phyloP scores from a whole-genome alignment of 352 stramenopile genomes.

The Blastocystis sp. region DNA sequence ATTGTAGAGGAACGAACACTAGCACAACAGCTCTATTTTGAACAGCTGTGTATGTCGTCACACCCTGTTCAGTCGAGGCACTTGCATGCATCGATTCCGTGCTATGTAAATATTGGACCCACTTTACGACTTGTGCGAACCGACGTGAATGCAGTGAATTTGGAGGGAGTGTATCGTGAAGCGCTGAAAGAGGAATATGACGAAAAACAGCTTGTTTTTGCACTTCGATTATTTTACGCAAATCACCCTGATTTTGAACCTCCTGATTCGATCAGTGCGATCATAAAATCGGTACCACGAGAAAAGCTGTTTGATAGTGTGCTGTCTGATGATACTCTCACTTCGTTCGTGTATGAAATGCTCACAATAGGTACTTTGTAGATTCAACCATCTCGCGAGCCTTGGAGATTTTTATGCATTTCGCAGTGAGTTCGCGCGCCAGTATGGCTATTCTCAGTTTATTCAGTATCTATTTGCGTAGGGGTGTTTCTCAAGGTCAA shows the following conservation, averaged over 20 bases:
- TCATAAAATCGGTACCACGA: background rate
- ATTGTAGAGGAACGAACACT: background rate
- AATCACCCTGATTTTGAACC: background rate
- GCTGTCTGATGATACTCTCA: background rate
- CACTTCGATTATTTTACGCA: background rate
- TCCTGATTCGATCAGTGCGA: background rate
- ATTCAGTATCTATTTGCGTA: slow-evolving; percentile 28
- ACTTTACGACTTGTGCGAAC: slow-evolving; percentile 4
- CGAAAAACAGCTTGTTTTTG: slow-evolving; percentile 10
- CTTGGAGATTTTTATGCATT: background rate
- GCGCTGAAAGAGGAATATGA: background rate
- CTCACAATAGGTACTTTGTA: background rate
- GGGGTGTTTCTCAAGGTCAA: background rate
- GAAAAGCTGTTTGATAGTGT: background rate
- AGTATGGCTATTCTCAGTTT: slow-evolving; percentile 32
- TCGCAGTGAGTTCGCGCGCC: slow-evolving; percentile 13
- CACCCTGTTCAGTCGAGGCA: background rate
- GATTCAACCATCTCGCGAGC: background rate
- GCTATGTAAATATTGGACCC: background rate
- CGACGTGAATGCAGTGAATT: background rate
- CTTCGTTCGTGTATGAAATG: background rate
- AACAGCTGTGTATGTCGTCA: background rate
- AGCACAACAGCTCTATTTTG: background rate
- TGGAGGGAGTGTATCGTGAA: slow-evolving; percentile 2
- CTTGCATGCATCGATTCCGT: background rate